Evolutionary conservation across 805 yeast genomes (phyloP).

Genomic region (Saccharomycopsis fermentans): DNA sequence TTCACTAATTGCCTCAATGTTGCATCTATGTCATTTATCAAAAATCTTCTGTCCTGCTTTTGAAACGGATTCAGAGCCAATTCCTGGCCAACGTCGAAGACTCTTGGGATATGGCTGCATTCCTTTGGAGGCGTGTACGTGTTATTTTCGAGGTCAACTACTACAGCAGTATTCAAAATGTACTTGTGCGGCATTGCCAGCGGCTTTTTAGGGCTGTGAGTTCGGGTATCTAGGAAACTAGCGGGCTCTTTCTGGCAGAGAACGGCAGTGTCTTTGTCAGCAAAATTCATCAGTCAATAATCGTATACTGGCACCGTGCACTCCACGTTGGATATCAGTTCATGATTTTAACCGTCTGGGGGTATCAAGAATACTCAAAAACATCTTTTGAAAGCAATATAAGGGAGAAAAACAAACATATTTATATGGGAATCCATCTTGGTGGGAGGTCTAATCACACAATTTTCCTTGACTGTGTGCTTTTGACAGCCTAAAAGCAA

Average conservation of each 20-base stretch:
- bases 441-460: too few species aligned
- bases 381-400: too few species aligned
- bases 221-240: too few species aligned
- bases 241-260: too few species aligned
- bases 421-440: too few species aligned
- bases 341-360: too few species aligned
- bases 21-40: constrained; percentile 63
- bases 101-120: background rate
- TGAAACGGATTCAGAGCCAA: background rate
- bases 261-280: background rate
- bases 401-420: too few species aligned
- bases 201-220: too few species aligned
- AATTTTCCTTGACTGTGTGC: too few species aligned
- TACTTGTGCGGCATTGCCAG: background rate
- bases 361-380: too few species aligned
- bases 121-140: background rate
- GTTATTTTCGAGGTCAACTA: background rate
- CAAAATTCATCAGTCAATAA: background rate
- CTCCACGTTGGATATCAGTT: too few species aligned
- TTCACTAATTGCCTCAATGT: constrained; percentile 60
- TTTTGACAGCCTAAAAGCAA: background rate
- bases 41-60: constrained; percentile 30
- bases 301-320: too few species aligned
- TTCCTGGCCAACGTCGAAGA: background rate
- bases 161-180: background rate